phyloP scores from a whole-genome alignment of 2,329 filamentous ascomycete genomes.

The Cladorrhinum sp. region DNA sequence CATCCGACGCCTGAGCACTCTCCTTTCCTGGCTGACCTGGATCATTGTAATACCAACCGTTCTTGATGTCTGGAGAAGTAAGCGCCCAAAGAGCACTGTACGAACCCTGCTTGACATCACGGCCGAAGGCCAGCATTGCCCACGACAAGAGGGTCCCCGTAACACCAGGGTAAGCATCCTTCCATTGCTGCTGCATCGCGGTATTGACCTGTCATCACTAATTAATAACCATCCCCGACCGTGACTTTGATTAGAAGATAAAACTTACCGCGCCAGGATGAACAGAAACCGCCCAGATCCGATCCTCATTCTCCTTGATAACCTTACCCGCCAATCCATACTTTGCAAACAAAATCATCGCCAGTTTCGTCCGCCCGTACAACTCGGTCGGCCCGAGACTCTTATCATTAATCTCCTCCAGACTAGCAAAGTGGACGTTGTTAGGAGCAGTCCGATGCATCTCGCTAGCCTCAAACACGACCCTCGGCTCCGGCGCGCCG shows the following conservation, averaged over 20 bases:
- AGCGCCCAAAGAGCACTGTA: constrained; percentile 44
- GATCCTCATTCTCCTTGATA: constrained; percentile 41
- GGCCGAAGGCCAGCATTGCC: constrained; percentile 34
- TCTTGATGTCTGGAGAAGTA: constrained; percentile 41
- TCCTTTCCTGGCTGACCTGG: constrained; percentile 39
- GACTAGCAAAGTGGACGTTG: constrained; percentile 36
- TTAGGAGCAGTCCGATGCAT: constrained; percentile 39
- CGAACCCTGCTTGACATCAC: constrained; percentile 41
- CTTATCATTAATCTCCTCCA: constrained; percentile 43
- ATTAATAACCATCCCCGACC: background rate
- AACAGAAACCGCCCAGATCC: constrained; percentile 40
- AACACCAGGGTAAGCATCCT: constrained; percentile 43
- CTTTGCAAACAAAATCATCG: constrained; percentile 42
- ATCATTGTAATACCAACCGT: constrained; percentile 43
- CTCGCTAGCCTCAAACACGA: constrained; percentile 42
- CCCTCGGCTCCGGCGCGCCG: constrained; percentile 35
- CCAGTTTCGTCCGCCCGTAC: constrained; percentile 42
- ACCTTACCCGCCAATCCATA: constrained; percentile 41
- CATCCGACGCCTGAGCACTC: constrained; percentile 38
- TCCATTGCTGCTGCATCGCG: constrained; percentile 45
- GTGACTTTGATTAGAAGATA: too few relatives aligned
- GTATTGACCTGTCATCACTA: constrained; percentile 38
- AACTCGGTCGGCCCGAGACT: constrained; percentile 34
- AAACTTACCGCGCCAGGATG: constrained; percentile 41
- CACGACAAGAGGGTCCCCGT: constrained; percentile 38